phyloP scores from a whole-genome alignment of 352 stramenopile genomes.

The Thraustotheca clavata region DNA sequence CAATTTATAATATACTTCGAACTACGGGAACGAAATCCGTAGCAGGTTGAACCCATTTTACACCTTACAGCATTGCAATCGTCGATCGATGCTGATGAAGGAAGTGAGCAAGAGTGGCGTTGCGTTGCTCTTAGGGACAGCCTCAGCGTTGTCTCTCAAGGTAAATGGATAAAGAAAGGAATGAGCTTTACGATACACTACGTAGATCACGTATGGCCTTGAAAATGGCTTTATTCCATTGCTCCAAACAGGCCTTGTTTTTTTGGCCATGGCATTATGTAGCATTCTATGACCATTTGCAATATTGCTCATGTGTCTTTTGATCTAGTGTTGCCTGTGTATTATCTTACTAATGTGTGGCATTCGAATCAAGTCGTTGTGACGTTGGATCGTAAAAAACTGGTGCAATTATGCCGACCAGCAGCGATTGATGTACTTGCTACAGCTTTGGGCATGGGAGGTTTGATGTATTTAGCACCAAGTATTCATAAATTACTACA shows the following conservation, averaged over 20 bases:
- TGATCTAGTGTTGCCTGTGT: background rate
- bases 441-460: background rate
- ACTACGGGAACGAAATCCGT: constrained; percentile 6
- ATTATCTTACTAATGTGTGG: background rate
- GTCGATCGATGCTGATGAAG: no score
- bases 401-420: background rate
- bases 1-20: background rate
- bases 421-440: background rate
- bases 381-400: background rate
- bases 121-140: background rate
- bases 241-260: background rate
- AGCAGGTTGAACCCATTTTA: background rate
- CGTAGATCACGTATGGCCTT: background rate
- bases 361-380: background rate
- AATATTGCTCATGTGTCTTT: background rate
- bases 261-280: constrained; percentile 3
- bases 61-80: background rate
- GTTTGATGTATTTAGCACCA: background rate
- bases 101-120: background rate
- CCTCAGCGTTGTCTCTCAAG: background rate
- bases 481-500: background rate
- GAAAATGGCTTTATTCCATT: no score
- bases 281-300: background rate
- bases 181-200: background rate
- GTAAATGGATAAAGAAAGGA: background rate